Conservation (phyloP, 257 asterid species). For the Gentiana macrophylla region DNA sequence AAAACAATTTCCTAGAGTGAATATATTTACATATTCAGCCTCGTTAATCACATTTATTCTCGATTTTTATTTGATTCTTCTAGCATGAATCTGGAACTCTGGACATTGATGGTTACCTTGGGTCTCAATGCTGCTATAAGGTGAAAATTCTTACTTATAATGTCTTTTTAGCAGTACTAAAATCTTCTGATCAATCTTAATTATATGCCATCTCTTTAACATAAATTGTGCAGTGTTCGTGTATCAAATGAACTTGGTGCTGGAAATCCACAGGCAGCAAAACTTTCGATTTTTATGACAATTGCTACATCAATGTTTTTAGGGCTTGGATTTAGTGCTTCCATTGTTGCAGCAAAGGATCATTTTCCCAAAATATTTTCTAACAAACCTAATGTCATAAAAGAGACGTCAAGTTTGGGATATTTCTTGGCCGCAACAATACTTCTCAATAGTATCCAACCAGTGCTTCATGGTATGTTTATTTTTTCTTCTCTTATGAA, state of each 20-base stretch:
- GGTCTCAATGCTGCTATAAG: constrained; percentile 92
- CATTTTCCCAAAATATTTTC: constrained; percentile 50
- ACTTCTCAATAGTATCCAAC: constrained; percentile 72
- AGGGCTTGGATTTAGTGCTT: constrained; percentile 40
- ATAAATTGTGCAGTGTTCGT: constrained; percentile 42
- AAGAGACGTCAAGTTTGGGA: constrained; percentile 48
- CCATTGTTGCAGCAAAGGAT: constrained; percentile 31
- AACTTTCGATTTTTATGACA: constrained; percentile 43
- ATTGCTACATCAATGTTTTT: constrained; percentile 45
- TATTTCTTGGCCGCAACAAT: constrained; percentile 63
- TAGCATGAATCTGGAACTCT: constrained; percentile 67
- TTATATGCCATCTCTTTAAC: too few relatives aligned
- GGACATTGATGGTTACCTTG: constrained; percentile 64
- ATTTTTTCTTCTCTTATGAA: too few relatives aligned
- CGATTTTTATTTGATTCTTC: constrained; percentile 3
- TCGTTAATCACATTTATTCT: neutral
- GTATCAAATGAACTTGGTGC: constrained; percentile 86
- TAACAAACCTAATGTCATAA: constrained; percentile 33
- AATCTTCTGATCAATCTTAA: neutral
- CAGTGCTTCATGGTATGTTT: constrained; percentile 60
- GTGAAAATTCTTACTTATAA: constrained; percentile 16
- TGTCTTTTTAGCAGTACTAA: neutral
- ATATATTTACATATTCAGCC: neutral
- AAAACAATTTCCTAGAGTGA: neutral
- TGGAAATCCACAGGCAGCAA: constrained; percentile 58